Base-by-base conservation (phyloP, 441 rosid genomes). In the Pelargonium myrrhifolium region DNA sequence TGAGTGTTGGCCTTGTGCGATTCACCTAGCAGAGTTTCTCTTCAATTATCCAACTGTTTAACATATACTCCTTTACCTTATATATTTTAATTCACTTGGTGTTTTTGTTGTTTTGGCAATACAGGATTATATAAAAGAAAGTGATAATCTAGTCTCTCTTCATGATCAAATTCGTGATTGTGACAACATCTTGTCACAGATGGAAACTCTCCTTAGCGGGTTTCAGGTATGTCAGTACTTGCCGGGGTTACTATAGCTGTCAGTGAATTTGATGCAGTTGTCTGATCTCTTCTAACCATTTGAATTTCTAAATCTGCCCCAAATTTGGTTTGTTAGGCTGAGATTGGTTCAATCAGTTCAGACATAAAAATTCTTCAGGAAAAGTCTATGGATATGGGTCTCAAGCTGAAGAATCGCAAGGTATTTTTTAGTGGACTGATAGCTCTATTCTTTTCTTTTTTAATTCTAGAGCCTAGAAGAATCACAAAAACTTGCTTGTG, bases 381-480 rank as follows among this genome's bases (percentile, higher is more conserved):
- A 81, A 92, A 92, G 78, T 95, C 99, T 43, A 95, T 92, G 99
- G 99, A 95, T 82, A 95, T 95, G 98, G 98, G 98, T 72, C 85
- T 95, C 78, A 90, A 87, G 85, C 78, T 95, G 78, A 95, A 89
- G 83, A 95, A 95, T 76, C 97, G 98, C 79, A 95, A 94, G 96
- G 99, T 95, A 84, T 72, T 55, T 35, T 70, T 66, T 61, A 60
- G 28, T 43, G 0, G 17, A 11, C 62, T 62, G 53, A 18, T 6
- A 39, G 21, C 14, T 61, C 9, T 61, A 12, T 61, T 0, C 31
- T 6, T 35, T 6, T 6, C 39, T 35, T 5, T 35, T 0, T 4
- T 35, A 35, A 35, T 35, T 35, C 39, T 35, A 35, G 39, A 35
- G 39, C 39, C 9, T 35, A 35, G 39, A 35, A 35, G 9, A 37